Conservation (phyloP, 257 asterid species). For the Solanum sejunctum region DNA sequence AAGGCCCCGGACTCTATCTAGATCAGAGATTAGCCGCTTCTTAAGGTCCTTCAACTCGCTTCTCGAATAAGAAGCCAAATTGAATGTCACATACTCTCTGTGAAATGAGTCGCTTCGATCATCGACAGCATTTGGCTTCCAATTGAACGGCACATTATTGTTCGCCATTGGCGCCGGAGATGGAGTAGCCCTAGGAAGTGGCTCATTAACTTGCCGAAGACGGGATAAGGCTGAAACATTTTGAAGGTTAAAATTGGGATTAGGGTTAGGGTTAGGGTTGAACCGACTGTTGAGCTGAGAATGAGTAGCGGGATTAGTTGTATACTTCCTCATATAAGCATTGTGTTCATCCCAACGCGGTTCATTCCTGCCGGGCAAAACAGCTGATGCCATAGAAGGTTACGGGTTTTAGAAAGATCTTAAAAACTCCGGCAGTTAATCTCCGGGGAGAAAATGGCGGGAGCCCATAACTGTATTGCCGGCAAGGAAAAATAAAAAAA, state of each 20-base stretch:
- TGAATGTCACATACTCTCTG: conserved; percentile 6
- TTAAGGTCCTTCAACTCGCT: conserved; percentile 8
- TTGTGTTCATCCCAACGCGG: conserved; percentile 11
- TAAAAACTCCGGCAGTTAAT: not conserved
- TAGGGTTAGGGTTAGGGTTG: conserved; percentile 9
- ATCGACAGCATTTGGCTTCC: not conserved
- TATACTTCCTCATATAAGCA: conserved; percentile 8
- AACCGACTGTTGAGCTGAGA: conserved; percentile 3
- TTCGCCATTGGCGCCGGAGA: not conserved
- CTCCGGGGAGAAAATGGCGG: conserved; percentile 15
- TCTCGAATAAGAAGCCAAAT: conserved; percentile 12
- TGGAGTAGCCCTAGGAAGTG: not conserved
- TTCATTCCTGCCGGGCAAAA: conserved; percentile 15
- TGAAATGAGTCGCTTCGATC: not conserved
- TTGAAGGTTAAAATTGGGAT: not conserved
- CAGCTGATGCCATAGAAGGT: conserved; percentile 20
- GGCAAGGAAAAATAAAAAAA: not conserved
- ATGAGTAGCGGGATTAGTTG: not conserved
- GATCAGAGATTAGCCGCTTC: conserved; percentile 8
- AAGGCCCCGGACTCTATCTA: conserved; percentile 8
- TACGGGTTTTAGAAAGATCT: not conserved
- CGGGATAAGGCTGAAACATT: not conserved
- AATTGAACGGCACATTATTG: not conserved
- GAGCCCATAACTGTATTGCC: conserved; percentile 9
- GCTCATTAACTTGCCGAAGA: conserved; percentile 4